These are phyloP conservation scores for Cordyceps fumosorosea DNA, from an alignment of 2,329 filamentous ascomycete species.

Conservation along the genomic window DNA sequence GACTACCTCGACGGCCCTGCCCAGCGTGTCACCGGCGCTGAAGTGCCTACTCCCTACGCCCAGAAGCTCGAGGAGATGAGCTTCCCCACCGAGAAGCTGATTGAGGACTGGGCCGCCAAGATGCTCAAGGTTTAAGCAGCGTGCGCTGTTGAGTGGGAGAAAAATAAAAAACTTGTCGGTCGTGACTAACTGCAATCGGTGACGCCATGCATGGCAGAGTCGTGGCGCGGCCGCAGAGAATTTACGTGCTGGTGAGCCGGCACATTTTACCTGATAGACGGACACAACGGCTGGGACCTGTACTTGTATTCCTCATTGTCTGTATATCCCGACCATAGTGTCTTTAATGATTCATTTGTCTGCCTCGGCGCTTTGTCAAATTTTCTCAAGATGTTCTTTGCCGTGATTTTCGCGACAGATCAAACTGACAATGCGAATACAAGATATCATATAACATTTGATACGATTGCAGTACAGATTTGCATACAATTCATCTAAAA, in stretches of 20 bases:
- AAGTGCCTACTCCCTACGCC: constrained; percentile 95
- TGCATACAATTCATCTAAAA: too few species aligned
- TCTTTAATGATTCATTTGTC: constrained; percentile 25
- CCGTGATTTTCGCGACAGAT: background rate
- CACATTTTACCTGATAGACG: constrained; percentile 29
- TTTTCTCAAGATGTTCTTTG: background rate
- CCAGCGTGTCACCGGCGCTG: constrained; percentile 89
- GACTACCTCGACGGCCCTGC: constrained; percentile 95
- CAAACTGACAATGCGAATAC: background rate
- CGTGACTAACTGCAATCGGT: background rate
- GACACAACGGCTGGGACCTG: constrained; percentile 28
- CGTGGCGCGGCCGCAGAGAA: background rate
- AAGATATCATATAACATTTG: background rate
- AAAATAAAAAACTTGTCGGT: background rate
- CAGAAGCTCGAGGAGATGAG: constrained; percentile 87
- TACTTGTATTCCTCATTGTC: constrained; percentile 36
- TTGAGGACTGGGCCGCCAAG: constrained; percentile 84
- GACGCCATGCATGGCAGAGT: background rate
- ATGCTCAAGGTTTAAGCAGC: constrained; percentile 64
- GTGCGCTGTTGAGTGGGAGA: background rate
- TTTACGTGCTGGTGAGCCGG: constrained; percentile 6
- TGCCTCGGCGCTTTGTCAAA: constrained; percentile 2
- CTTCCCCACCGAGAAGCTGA: constrained; percentile 86
- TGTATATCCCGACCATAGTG: constrained; percentile 29
- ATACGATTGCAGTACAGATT: too few species aligned